These are phyloP conservation scores for Pontederia paniculata DNA, from an alignment of 176 grass and related monocot genomes.

Conservation along the genomic window DNA sequence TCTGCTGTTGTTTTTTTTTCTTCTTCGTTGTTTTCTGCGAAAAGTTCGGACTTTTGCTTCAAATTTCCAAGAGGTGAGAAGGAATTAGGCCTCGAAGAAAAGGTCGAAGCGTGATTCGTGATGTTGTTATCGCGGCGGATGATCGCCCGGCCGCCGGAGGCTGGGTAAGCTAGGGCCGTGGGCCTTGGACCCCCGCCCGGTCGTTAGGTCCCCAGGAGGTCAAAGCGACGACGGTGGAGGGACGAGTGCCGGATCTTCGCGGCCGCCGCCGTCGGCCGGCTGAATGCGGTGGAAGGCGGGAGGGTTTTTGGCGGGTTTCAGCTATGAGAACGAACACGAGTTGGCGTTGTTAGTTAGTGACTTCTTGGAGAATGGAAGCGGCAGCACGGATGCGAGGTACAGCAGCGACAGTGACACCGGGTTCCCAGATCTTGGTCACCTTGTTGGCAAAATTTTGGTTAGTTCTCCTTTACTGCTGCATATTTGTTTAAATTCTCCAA, in stretches of 20 bases:
- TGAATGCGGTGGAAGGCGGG: constrained; percentile 4
- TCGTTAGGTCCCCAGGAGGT: not conserved
- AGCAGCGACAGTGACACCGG: constrained; percentile 66
- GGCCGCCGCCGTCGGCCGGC: constrained; percentile 15
- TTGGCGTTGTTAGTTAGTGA: constrained; percentile 71
- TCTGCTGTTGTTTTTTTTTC: too few relatives aligned
- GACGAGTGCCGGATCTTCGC: constrained; percentile 30
- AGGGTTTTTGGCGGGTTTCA: constrained; percentile 24
- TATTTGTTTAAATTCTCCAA: not conserved
- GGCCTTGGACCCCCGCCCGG: constrained; percentile 22
- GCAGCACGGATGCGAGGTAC: constrained; percentile 41
- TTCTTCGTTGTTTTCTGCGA: too few relatives aligned
- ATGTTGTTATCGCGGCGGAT: constrained; percentile 72
- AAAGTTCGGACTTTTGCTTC: too few relatives aligned
- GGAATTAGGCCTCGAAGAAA: not conserved
- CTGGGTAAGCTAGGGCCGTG: constrained; percentile 26
- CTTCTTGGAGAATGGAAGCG: constrained; percentile 68
- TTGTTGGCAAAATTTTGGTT: constrained; percentile 61
- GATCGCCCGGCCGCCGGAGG: constrained; percentile 31
- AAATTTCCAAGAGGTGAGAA: too few relatives aligned
- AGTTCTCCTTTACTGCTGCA: not conserved
- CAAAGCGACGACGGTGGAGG: constrained; percentile 10
- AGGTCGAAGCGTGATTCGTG: not conserved
- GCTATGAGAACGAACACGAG: constrained; percentile 79
- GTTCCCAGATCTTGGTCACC: constrained; percentile 66